Conservation (phyloP, 2,329 filamentous ascomycete genomes). For the Aspergillus brasiliensis region DNA sequence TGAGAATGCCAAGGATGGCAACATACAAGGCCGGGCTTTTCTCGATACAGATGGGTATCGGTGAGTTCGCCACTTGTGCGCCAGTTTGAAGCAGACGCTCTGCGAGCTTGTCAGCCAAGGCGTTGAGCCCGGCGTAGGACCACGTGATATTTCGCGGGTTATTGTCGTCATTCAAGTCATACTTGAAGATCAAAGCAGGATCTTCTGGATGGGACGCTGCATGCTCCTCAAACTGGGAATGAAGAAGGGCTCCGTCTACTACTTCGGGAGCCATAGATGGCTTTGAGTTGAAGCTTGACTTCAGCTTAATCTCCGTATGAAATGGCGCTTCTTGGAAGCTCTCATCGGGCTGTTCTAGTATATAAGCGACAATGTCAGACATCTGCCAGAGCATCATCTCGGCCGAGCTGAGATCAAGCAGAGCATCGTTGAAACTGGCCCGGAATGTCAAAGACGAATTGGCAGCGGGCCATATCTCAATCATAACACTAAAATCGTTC, state of each 20-base stretch:
- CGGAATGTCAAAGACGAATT: conserved; percentile 29
- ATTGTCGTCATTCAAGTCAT: conserved; percentile 26
- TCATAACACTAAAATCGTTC: conserved; percentile 36
- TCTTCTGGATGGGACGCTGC: conserved; percentile 27
- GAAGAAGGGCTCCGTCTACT: conserved; percentile 22
- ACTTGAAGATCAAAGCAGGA: conserved; percentile 32
- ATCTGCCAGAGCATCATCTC: conserved; percentile 31
- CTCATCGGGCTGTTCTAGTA: conserved; percentile 26
- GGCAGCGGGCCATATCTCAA: conserved; percentile 32
- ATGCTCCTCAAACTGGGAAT: conserved; percentile 33
- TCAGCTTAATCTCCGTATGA: conserved; percentile 15
- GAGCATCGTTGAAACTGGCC: conserved; percentile 29
- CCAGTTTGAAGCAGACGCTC: conserved; percentile 28
- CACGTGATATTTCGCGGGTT: conserved; percentile 26
- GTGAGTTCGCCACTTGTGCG: conserved; percentile 25
- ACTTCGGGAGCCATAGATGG: conserved; percentile 15
- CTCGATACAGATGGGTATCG: conserved; percentile 44
- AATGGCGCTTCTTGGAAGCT: conserved; percentile 22
- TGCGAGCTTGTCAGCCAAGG: conserved; percentile 36
- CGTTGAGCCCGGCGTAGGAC: conserved; percentile 41
- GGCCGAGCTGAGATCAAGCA: conserved; percentile 26
- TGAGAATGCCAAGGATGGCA: conserved; percentile 46
- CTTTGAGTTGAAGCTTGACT: conserved; percentile 25
- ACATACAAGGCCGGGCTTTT: conserved; percentile 42
- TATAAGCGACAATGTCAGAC: conserved; percentile 28